Percentiles rank a stretch among this genome's conserved stretches.
Conservation (phyloP, 1,284 basidiomycete genomes). For the Ceratobasidium sp. region DNA sequence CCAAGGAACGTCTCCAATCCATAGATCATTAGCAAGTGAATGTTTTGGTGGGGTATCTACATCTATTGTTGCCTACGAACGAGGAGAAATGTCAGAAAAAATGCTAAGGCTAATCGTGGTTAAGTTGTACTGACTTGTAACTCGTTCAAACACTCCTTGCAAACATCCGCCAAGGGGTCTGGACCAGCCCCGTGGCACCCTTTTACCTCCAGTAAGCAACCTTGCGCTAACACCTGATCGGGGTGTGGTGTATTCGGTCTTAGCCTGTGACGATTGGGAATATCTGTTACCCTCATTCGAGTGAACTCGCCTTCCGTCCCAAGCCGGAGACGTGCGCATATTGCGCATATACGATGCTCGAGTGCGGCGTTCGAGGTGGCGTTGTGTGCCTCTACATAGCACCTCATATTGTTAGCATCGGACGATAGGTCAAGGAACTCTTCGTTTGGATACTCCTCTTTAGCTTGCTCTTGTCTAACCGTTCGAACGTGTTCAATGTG, state of each 20-base stretch:
- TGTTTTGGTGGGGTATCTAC: constrained; percentile 49
- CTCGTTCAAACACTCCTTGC: constrained; percentile 13
- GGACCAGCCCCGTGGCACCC: background rate
- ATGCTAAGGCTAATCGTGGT: background rate
- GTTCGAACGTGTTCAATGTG: background rate
- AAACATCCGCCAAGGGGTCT: background rate
- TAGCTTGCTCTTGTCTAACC: background rate
- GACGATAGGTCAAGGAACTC: background rate
- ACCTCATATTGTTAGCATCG: background rate
- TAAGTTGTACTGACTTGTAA: background rate
- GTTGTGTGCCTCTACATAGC: background rate
- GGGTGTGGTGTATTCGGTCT: background rate
- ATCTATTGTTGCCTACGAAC: background rate
- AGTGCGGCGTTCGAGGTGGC: constrained; percentile 20
- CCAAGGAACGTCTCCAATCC: constrained; percentile 57
- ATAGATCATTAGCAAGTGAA: constrained; percentile 57
- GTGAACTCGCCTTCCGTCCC: no score
- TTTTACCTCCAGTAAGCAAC: constrained; percentile 2
- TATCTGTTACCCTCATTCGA: background rate
- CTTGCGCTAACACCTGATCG: background rate
- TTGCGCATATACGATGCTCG: background rate
- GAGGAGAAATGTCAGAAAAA: background rate
- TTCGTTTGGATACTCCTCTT: background rate
- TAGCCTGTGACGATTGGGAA: background rate
- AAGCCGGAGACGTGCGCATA: background rate